Evolutionary conservation across 1,284 basidiomycete genomes (phyloP), one percentile per base, ranked within the genome.

Genomic region (Nidula niveotomentosa): DNA sequence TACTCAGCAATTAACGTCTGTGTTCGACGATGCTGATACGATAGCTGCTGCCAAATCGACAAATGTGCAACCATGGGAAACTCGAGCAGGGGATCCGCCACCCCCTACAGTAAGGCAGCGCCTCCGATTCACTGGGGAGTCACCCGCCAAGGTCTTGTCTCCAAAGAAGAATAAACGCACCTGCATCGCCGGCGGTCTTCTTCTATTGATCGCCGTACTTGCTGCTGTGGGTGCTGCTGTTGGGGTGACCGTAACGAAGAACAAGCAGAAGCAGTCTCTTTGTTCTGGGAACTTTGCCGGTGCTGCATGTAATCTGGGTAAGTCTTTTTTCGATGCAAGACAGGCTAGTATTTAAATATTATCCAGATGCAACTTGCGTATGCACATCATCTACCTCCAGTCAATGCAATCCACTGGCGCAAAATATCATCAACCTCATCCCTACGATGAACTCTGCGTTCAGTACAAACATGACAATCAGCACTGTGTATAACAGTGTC

Each of bases 291-390:
- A 76, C 56, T 55, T 75, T 15, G 74, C 77, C 0, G 85, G 86
- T 23, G 69, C 68, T 13, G 60, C 71, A 12, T 88, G 86, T 63
- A 77, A 77, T 63, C 69, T 88, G 13, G 74, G 85, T 85, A 60
- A 63, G 79, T 71, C n/a, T 52, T 44, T 52, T 18, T 53, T 34
- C 15, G 13, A 39, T 37, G 30, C 30, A 30, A 30, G 30, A 30
- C 30, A 5, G 30, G 30, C 30, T 5, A 30, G 30, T 30, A 30
- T 6, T 56, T 44, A 34, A 54, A 56, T 51, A 7, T 56, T 51
- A 48, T 53, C 36, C 34, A 87, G 85, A 86, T 69, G 76, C 84
- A 3, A 81, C 83, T 0, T 88, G 85, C 63, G 73, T 81, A 36
- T 88, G 86, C 60, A 81, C 82, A 6, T 76, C 79, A 0, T 66